Base-by-base conservation (phyloP, 2,329 filamentous ascomycete species). In the Chaetomium olivaceum region DNA sequence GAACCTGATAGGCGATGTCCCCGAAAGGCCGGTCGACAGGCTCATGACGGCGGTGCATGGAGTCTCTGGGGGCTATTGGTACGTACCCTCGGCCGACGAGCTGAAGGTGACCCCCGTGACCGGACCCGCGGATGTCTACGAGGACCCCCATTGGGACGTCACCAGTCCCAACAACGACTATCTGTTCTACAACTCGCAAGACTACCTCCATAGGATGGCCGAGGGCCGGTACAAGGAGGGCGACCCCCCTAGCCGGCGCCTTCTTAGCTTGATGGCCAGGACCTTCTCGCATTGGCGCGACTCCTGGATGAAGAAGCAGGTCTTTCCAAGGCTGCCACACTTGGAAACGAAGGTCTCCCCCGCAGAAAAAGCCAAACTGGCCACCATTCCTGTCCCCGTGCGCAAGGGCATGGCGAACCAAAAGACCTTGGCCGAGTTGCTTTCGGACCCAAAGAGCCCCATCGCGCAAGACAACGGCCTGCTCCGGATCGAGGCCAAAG, bases 271-370 rank as follows among this genome's bases (percentile, higher is more conserved):
- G 51, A 54, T 54, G 23, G 23, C 51, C 21, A 31, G 51, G 16
- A 25, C 51, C 51, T 54, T 54, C 14, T 54, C 51, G 23, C 51
- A 54, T 9, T 54, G 51, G 51, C 51, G 51, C 25, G 51, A 54
- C 16, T 54, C 51, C 27, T 54, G 51, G 51, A 54, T 54, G 51
- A 54, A 54, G 51, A 23, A 25, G 12, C 51, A 31, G 51, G 51
- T 54, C 51, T 54, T 54, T 27, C 51, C 51, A 4, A 25, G 51
- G 11, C 51, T 54, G 21, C 51, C 51, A 54, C 51, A 29, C 51
- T 11, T 54, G 14, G 9, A 7, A 19, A 43, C 16, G 16, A 14
- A 19, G 16, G 16, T 43, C 2, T 19, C 16, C 4, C 1, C 16
- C 1, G 39, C 2, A 3, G 16, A 43, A 2, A 19, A 19, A 16